A percentile compares a stretch with the other conserved stretches of the same genome.
phyloP scores from a whole-genome alignment of 148 eudicot species.

The Camellia lanceoleosa region DNA sequence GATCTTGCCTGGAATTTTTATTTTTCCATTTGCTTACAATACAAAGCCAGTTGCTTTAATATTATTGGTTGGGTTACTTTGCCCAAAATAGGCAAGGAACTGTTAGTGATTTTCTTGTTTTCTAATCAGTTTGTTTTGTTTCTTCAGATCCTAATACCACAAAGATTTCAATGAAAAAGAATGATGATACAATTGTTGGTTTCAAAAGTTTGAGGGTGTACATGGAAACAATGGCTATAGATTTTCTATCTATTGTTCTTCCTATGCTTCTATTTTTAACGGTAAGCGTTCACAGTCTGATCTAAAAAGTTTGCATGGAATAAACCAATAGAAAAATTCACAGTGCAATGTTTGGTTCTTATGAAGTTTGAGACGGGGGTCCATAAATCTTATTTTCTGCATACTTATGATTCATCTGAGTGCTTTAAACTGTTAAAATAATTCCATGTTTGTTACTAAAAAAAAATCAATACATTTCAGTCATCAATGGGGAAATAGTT shows the following conservation, averaged over 20 bases:
- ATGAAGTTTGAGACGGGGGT: background rate
- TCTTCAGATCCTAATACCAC: conserved; percentile 32
- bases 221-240: conserved; percentile 42
- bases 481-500: background rate
- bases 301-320: too few species aligned
- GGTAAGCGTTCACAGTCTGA: conserved; percentile 46
- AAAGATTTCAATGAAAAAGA: conserved; percentile 48
- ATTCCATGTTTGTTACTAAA: background rate
- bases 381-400: background rate
- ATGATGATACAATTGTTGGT: conserved; percentile 40
- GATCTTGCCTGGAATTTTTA: background rate
- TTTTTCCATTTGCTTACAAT: background rate
- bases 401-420: background rate
- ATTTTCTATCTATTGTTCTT: conserved; percentile 59
- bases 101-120: background rate
- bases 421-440: background rate
- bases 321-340: background rate
- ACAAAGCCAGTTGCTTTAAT: background rate
- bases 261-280: conserved; percentile 63
- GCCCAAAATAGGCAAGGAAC: background rate
- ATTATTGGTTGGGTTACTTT: background rate
- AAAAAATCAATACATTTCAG: too few species aligned
- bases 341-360: background rate
- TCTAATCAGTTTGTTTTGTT: conserved; percentile 8
- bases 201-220: conserved; percentile 39